A percentile compares a stretch with the other conserved stretches of the same genome.
phyloP scores from a whole-genome alignment of 1,284 basidiomycete species.

The Trichosporon asahii region DNA sequence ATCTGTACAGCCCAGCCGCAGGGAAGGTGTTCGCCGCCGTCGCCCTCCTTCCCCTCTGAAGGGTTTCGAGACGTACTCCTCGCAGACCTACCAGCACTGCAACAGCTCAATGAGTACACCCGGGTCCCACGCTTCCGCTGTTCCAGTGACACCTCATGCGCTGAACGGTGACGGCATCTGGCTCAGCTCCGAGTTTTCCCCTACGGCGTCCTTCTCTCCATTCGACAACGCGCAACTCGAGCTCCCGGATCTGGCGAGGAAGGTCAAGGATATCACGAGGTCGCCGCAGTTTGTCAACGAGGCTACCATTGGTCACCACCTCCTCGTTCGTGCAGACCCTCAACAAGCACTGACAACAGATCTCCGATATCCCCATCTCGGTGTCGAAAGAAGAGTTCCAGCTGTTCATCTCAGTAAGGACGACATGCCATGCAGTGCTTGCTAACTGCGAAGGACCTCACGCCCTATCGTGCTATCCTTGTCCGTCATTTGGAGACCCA shows the following conservation, averaged over 20 bases:
- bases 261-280: not conserved
- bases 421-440: not conserved
- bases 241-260: not conserved
- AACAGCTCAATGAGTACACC: not conserved
- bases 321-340: conserved; percentile 27
- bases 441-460: conserved; percentile 5
- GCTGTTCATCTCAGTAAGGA: conserved; percentile 30
- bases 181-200: not conserved
- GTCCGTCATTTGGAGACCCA: not conserved
- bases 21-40: not conserved
- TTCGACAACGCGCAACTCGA: not conserved
- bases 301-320: conserved; percentile 26
- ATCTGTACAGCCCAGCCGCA: not conserved
- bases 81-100: not conserved
- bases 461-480: conserved; percentile 4
- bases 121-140: not conserved
- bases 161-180: not conserved
- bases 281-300: not conserved
- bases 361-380: conserved; percentile 30
- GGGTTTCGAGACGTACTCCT: not conserved
- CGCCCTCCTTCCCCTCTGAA: not conserved
- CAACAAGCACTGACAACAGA: conserved; percentile 17
- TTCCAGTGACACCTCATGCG: not conserved
- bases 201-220: not conserved
- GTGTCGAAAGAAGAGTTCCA: conserved; percentile 24